Conservation (phyloP, 192 early-diverging fungal species). For the Dimargaris cristalligena region DNA sequence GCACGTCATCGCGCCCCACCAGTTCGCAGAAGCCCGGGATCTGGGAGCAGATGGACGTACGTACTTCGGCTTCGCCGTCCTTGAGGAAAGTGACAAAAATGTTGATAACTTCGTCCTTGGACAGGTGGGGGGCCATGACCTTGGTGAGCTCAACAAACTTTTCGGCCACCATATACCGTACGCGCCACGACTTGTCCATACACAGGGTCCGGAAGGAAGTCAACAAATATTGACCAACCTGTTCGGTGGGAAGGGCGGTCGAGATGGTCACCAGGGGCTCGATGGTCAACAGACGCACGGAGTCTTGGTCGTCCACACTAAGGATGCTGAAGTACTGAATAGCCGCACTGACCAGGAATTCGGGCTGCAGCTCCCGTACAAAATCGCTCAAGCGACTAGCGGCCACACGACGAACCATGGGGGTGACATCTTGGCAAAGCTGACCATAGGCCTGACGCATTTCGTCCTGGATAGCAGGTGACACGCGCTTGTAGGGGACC, state of each 20-base stretch:
- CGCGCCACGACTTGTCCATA: constrained; percentile 92
- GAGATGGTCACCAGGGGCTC: constrained; percentile 83
- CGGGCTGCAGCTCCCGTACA: constrained; percentile 20
- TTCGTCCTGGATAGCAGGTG: constrained; percentile 63
- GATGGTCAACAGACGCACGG: constrained; percentile 87
- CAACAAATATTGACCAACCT: constrained; percentile 35
- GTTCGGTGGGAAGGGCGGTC: constrained; percentile 56
- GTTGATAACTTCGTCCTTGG: constrained; percentile 65
- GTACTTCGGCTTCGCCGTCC: constrained; percentile 95
- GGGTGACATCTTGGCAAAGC: constrained; percentile 84
- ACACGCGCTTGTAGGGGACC: constrained; percentile 53
- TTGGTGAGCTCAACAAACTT: constrained; percentile 79
- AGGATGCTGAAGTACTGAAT: constrained; percentile 77
- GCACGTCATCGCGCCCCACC: constrained; percentile 59
- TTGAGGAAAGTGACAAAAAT: constrained; percentile 79
- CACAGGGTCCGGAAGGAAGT: constrained; percentile 59
- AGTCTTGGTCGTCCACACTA: constrained; percentile 82
- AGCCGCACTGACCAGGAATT: constrained; percentile 67
- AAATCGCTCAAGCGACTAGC: constrained; percentile 39
- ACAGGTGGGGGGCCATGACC: constrained; percentile 24
- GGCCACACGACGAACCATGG: constrained; percentile 94
- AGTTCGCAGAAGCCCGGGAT: constrained; percentile 47
- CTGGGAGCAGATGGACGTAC: constrained; percentile 86
- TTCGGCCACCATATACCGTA: constrained; percentile 97
- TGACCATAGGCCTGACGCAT: constrained; percentile 66